Percentiles rank a stretch among this genome's conserved stretches.
phyloP scores from a whole-genome alignment of 148 eudicot genomes.

The Tetragonia tetragonoides region DNA sequence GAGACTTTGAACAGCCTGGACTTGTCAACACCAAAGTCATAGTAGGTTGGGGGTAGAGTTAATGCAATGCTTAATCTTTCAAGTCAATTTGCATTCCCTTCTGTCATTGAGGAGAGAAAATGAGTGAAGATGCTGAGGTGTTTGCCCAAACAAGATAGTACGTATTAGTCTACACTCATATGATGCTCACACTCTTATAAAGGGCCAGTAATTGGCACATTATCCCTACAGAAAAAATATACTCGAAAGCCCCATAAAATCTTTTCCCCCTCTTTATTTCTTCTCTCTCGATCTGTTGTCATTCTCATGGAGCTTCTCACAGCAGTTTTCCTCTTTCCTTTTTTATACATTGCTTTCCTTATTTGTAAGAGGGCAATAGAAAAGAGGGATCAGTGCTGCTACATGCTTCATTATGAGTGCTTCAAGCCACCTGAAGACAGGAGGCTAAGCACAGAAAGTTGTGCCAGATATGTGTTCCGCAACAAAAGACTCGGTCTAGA shows the following conservation, averaged over 20 bases:
- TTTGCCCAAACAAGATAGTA: conserved; percentile 1
- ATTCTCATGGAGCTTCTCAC: conserved; percentile 39
- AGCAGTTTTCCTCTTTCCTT: conserved; percentile 32
- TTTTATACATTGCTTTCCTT: conserved; percentile 31
- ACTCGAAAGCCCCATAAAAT: conserved; percentile 4
- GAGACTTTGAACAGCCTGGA: conserved; percentile 25
- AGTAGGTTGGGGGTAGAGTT: conserved; percentile 16
- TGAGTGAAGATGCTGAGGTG: conserved; percentile 11
- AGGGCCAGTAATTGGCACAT: conserved; percentile 12
- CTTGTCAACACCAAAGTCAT: conserved; percentile 1
- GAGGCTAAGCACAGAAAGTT: conserved; percentile 40
- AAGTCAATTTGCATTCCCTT: conserved; percentile 13
- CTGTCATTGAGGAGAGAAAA: conserved; percentile 8
- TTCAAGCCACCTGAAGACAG: conserved; percentile 54
- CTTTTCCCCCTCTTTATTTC: background rate
- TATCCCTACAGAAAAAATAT: conserved; percentile 16
- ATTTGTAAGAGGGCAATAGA: conserved; percentile 20
- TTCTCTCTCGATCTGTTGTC: conserved; percentile 14
- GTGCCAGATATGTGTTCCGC: conserved; percentile 38
- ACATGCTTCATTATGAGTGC: conserved; percentile 67
- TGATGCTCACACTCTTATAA: conserved; percentile 21
- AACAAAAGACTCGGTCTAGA: conserved; percentile 49
- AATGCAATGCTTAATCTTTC: conserved; percentile 14
- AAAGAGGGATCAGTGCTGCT: conserved; percentile 43
- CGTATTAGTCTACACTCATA: background rate